Evolutionary conservation across 2,329 filamentous ascomycete species (phyloP).

Genomic region (Calonectria pteridis): DNA sequence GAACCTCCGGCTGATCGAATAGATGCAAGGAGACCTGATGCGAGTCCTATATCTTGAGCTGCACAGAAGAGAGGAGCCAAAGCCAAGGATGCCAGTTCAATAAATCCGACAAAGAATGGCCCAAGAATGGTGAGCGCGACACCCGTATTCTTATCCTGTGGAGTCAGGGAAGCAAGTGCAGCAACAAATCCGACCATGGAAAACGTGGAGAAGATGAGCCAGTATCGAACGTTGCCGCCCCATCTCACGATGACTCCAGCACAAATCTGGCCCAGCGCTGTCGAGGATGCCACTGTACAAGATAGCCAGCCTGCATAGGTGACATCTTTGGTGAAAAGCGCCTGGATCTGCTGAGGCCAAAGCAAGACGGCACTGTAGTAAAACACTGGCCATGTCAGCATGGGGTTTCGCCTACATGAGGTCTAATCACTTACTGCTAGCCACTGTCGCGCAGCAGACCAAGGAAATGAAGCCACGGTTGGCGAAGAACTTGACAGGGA

Average conservation of each 20-base stretch:
- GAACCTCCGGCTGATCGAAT: conserved; percentile 54
- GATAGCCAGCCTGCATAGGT: conserved; percentile 53
- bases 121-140: conserved; percentile 52
- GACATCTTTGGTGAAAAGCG: conserved; percentile 50
- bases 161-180: conserved; percentile 50
- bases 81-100: conserved; percentile 50
- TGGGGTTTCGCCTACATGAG: neutral
- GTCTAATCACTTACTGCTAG: conserved; percentile 45
- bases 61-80: conserved; percentile 53
- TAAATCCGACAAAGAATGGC: conserved; percentile 53
- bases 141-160: conserved; percentile 46
- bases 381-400: conserved; percentile 21
- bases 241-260: conserved; percentile 49
- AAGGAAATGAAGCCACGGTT: conserved; percentile 53
- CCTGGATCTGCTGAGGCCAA: conserved; percentile 52
- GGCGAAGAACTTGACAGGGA: conserved; percentile 53
- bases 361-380: conserved; percentile 47
- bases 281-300: conserved; percentile 51
- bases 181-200: conserved; percentile 53
- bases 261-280: conserved; percentile 49
- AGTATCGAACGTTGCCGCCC: conserved; percentile 52
- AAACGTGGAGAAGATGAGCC: conserved; percentile 53
- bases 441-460: conserved; percentile 51
- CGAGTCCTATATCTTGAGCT: conserved; percentile 55
- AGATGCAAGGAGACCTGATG: conserved; percentile 54